phyloP scores from a whole-genome alignment of 805 yeast genomes.

The Kazachstania martiniae region DNA sequence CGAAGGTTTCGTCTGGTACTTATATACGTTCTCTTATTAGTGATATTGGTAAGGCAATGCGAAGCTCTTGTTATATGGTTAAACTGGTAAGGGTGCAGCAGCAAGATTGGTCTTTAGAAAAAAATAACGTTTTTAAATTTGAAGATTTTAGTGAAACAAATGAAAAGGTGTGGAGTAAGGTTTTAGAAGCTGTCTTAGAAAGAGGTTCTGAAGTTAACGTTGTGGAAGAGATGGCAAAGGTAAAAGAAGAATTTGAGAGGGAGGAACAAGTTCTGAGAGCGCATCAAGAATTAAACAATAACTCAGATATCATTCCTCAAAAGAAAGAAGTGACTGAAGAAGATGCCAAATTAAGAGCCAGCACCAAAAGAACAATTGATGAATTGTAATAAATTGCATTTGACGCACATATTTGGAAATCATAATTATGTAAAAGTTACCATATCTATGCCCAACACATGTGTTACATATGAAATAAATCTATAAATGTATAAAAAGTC shows the following conservation, averaged over 20 bases:
- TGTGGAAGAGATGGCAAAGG: slow-evolving; percentile 29
- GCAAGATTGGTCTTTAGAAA: slow-evolving; percentile 72
- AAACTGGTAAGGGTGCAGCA: slow-evolving; percentile 64
- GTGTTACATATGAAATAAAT: too few species aligned
- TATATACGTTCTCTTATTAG: slow-evolving; percentile 84
- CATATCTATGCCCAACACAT: too few species aligned
- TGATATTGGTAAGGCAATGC: slow-evolving; percentile 76
- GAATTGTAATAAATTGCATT: slow-evolving; percentile 2
- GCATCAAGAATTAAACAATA: background rate
- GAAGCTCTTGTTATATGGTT: slow-evolving; percentile 82
- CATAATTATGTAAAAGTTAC: background rate
- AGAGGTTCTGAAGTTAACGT: slow-evolving; percentile 33
- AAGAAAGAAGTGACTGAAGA: background rate
- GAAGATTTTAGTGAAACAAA: slow-evolving; percentile 52
- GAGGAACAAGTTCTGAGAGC: slow-evolving; percentile 2
- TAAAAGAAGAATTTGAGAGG: slow-evolving; percentile 15
- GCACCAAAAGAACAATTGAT: slow-evolving; percentile 10
- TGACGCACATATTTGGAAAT: background rate
- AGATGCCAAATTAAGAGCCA: background rate
- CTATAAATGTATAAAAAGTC: too few species aligned
- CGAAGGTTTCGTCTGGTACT: slow-evolving; percentile 88
- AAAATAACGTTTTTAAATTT: slow-evolving; percentile 53
- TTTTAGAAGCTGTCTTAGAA: slow-evolving; percentile 43
- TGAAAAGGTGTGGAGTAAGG: slow-evolving; percentile 62
- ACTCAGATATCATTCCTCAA: background rate